Conservation (phyloP, 192 early-diverging fungal genomes). For the Linnemannia elongata region DNA sequence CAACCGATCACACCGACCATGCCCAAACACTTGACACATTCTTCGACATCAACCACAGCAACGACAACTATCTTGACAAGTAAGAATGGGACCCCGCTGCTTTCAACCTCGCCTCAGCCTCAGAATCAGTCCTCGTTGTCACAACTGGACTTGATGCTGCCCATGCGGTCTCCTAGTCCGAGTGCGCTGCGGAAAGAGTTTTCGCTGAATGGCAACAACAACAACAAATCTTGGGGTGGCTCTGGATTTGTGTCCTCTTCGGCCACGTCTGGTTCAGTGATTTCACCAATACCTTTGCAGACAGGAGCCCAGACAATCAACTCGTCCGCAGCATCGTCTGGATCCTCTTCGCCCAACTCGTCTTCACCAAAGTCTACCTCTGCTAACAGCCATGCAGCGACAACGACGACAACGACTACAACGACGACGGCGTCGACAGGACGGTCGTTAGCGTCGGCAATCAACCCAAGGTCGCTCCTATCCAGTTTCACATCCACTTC, state of each 20-base stretch:
- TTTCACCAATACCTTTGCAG: not conserved
- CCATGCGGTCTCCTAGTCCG: slow-evolving; percentile 33
- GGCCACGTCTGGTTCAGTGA: not conserved
- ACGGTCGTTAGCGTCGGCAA: not conserved
- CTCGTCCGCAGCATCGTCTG: slow-evolving; percentile 12
- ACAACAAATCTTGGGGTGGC: not conserved
- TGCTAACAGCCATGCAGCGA: not conserved
- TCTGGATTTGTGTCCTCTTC: not conserved
- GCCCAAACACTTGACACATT: not conserved
- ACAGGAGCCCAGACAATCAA: not conserved
- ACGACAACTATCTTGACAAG: not conserved
- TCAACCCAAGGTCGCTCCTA: slow-evolving; percentile 25
- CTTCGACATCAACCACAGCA: slow-evolving; percentile 6
- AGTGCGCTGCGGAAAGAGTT: slow-evolving; percentile 13
- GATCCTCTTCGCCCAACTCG: slow-evolving; percentile 8
- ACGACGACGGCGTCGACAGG: not conserved
- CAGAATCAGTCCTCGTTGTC: slow-evolving; percentile 26
- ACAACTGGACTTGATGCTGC: slow-evolving; percentile 20
- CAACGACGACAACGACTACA: not conserved
- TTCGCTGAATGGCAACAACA: not conserved
- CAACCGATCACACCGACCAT: not conserved
- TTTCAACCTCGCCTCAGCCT: not conserved
- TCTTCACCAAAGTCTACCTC: not conserved
- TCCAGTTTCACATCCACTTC: slow-evolving; percentile 16
- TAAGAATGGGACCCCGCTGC: not conserved